Evolutionary conservation across 2,329 filamentous ascomycete genomes (phyloP).

Genomic region (Claviceps paspali): DNA sequence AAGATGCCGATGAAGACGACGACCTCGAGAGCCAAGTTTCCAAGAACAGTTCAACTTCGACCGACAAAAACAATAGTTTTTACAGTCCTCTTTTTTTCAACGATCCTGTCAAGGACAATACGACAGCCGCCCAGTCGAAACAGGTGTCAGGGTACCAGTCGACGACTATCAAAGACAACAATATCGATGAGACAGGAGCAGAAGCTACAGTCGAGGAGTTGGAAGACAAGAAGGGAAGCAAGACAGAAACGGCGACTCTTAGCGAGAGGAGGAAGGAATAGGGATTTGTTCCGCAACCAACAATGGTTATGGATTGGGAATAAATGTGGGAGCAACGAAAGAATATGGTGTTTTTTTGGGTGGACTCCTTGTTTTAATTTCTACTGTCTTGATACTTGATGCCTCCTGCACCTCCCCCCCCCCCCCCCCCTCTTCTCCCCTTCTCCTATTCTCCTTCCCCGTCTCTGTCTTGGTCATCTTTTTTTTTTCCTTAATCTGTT

Average conservation of each 20-base stretch:
- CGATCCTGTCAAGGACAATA: conserved; percentile 8
- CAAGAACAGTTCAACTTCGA: conserved; percentile 30
- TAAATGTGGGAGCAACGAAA: conserved; percentile 1
- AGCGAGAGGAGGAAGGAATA: conserved; percentile 23
- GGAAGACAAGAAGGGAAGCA: conserved; percentile 13
- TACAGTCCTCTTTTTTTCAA: conserved; percentile 6
- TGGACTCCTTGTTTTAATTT: conserved; percentile 5
- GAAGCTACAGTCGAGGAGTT: conserved; percentile 5
- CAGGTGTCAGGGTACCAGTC: conserved; percentile 7
- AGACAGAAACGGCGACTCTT: conserved; percentile 11
- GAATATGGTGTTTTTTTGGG: conserved; percentile 1
- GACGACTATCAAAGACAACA: conserved; percentile 1
- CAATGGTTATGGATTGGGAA: neutral
- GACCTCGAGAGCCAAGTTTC: conserved; percentile 73
- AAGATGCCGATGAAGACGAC: conserved; percentile 71
- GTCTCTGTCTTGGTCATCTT: neutral
- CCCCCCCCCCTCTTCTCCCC: too few species aligned
- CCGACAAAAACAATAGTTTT: conserved; percentile 9
- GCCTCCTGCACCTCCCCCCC: too few species aligned
- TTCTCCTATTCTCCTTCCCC: neutral
- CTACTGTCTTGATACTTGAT: neutral
- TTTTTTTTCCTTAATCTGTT: neutral
- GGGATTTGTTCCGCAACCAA: conserved; percentile 13
- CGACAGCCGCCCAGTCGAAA: conserved; percentile 7
- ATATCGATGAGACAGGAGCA: conserved; percentile 1